Base-by-base conservation (phyloP, 768 basidiomycete species). In the Panaeolus cyanescens region DNA sequence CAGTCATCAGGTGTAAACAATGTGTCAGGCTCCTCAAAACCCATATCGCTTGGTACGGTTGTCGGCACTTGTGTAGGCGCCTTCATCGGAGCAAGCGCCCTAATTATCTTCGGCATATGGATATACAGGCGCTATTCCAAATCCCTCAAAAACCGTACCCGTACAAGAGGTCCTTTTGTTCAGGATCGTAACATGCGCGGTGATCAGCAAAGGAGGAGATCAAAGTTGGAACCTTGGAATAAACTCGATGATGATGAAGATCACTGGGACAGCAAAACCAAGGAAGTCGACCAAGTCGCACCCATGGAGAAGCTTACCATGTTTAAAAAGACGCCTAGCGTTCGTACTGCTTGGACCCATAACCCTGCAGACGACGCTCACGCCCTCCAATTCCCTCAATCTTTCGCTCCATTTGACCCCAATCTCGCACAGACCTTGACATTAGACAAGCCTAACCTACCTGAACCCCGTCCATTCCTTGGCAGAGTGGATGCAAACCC, bases 41-140 rank as follows among this genome's bases (percentile, higher is more conserved):
- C 72, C 4, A 82, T 85, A 15, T 68, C 83, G 4, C 65, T 83
- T 60, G 77, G 80, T 60, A 83, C 86, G 5, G 88, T 89, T 32
- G 76, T 91, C 32, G 89, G 82, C 4, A 80, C 81, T 20, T 91
- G 89, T 63, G 75, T 89, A 1, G 89, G 82, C 4, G 85, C 87
- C 25, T 80, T 90, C 65, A 81, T 82, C 36, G 83, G 87, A 45
- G 77, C 81, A 31, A 67, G 80, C 32, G 71, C 83, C 20, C 71
- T 90, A 54, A 77, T 84, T 39, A 65, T 86, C 9, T 72, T 88
- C 56, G 83, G 74, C 39, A 59, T 88, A 40, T 84, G 81, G 76
- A 79, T 85, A 59, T 86, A 85, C 72, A 79, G 75, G 54, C 83
- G 85, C 20, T 82, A 82, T 58, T 72, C 77, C 20, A 73, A 70